Conservation (phyloP, 768 basidiomycete species). For the Amanita rimosa region DNA sequence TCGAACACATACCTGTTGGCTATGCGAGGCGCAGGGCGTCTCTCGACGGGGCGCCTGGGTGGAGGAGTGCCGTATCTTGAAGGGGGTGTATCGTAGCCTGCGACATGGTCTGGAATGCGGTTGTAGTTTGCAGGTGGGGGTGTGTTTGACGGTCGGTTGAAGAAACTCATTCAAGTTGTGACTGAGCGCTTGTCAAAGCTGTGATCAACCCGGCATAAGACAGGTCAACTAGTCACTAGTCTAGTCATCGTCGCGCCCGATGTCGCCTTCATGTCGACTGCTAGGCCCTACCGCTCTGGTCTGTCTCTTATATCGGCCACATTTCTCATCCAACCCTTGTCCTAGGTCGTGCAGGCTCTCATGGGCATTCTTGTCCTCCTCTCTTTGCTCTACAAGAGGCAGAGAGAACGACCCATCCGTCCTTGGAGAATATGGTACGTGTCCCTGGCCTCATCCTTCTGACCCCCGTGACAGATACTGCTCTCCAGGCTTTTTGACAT, state of each 20-base stretch:
- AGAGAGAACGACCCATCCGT: slow-evolving; percentile 74
- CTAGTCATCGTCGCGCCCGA: neutral
- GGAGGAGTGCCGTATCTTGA: slow-evolving; percentile 19
- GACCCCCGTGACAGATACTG: neutral
- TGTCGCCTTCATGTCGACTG: slow-evolving; percentile 34
- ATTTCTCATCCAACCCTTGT: slow-evolving; percentile 37
- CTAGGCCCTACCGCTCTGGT: slow-evolving; percentile 43
- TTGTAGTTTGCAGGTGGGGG: slow-evolving; percentile 25
- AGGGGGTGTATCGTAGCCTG: neutral
- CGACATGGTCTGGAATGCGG: slow-evolving; percentile 22
- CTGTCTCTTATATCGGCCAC: slow-evolving; percentile 19
- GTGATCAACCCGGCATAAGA: too few species aligned
- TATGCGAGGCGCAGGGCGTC: slow-evolving; percentile 11
- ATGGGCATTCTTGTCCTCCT: slow-evolving; percentile 90
- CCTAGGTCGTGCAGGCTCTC: slow-evolving; percentile 71
- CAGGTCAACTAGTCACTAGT: too few species aligned
- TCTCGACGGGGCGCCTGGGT: slow-evolving; percentile 24
- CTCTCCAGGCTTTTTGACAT: slow-evolving; percentile 86
- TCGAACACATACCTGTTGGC: slow-evolving; percentile 16
- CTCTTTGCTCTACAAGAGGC: slow-evolving; percentile 80
- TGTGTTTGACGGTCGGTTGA: slow-evolving; percentile 24
- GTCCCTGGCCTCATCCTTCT: slow-evolving; percentile 3
- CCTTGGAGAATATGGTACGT: slow-evolving; percentile 89
- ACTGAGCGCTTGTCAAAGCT: too few species aligned
- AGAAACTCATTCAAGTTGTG: slow-evolving; percentile 45